A percentile compares a stretch with the other conserved stretches of the same genome.
phyloP scores from a whole-genome alignment of 176 grass and related monocot species.

The Echinochloa phyllopogon region DNA sequence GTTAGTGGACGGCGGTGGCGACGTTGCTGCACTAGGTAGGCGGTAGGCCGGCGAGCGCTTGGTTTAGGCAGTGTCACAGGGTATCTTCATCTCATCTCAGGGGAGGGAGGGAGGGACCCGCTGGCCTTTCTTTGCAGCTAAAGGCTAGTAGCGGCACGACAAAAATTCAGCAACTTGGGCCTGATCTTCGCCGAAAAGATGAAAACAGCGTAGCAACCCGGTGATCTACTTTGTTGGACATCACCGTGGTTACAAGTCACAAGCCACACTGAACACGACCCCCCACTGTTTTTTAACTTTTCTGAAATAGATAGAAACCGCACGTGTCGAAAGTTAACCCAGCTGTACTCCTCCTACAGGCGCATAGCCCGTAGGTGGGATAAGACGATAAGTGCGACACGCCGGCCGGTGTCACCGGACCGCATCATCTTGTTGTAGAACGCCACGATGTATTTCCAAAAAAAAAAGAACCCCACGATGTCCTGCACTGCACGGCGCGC shows the following conservation, averaged over 20 bases:
- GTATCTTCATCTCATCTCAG: neutral
- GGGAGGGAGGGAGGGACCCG: neutral
- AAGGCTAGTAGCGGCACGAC: neutral
- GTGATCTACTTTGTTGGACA: too few relatives aligned
- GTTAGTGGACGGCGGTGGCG: neutral
- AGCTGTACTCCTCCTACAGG: too few relatives aligned
- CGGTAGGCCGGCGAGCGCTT: neutral
- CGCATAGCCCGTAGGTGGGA: neutral
- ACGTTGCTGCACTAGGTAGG: neutral
- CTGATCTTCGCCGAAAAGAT: neutral
- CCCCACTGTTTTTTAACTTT: neutral
- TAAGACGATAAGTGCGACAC: neutral
- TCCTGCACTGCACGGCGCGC: constrained; percentile 6
- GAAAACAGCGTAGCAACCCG: neutral
- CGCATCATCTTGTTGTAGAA: neutral
- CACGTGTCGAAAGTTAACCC: too few relatives aligned
- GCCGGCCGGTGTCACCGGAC: neutral
- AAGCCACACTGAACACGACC: neutral
- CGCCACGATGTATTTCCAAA: constrained; percentile 24
- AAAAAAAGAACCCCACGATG: constrained; percentile 2
- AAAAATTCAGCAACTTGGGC: neutral
- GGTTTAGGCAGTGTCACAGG: neutral
- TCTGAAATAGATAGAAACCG: too few relatives aligned
- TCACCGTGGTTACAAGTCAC: too few relatives aligned
- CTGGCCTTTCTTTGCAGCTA: neutral